phyloP scores from a whole-genome alignment of 2,329 filamentous ascomycete species.

The Apiospora saccharicola region DNA sequence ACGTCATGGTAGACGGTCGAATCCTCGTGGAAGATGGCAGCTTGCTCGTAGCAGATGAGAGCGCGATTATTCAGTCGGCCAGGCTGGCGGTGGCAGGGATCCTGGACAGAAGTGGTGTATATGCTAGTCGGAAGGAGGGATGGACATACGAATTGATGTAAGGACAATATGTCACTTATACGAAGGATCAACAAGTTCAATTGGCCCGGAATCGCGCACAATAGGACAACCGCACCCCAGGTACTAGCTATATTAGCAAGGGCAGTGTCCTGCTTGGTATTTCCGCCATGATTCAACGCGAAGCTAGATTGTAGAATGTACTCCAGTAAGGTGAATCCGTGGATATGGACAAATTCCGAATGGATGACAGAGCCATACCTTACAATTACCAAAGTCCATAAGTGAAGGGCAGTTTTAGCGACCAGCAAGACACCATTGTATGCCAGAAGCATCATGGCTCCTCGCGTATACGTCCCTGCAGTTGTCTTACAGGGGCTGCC shows the following conservation, averaged over 20 bases:
- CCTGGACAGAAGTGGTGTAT: slow-evolving; percentile 27
- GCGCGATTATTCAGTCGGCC: slow-evolving; percentile 25
- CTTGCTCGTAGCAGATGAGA: slow-evolving; percentile 25
- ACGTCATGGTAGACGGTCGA: slow-evolving; percentile 29
- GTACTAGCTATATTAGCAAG: not conserved
- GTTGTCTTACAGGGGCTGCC: not conserved
- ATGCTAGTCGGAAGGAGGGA: slow-evolving; percentile 24
- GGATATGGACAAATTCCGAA: not conserved
- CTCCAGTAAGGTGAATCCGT: not conserved
- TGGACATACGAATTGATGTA: slow-evolving; percentile 30
- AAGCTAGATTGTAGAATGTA: not conserved
- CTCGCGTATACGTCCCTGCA: not conserved
- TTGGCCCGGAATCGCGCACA: too few relatives aligned
- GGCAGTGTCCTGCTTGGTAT: not conserved
- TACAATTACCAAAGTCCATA: not conserved
- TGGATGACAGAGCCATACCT: not conserved
- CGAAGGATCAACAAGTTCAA: not conserved
- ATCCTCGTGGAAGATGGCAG: slow-evolving; percentile 27
- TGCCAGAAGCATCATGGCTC: not conserved
- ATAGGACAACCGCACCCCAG: not conserved
- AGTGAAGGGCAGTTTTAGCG: not conserved
- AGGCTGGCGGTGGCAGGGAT: slow-evolving; percentile 27
- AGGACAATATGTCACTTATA: not conserved
- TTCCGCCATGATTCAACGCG: not conserved
- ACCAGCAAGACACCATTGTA: not conserved